Evolutionary conservation across 2,329 filamentous ascomycete genomes (phyloP), one percentile per base, ranked within the genome.

Genomic region (Capronia americana): DNA sequence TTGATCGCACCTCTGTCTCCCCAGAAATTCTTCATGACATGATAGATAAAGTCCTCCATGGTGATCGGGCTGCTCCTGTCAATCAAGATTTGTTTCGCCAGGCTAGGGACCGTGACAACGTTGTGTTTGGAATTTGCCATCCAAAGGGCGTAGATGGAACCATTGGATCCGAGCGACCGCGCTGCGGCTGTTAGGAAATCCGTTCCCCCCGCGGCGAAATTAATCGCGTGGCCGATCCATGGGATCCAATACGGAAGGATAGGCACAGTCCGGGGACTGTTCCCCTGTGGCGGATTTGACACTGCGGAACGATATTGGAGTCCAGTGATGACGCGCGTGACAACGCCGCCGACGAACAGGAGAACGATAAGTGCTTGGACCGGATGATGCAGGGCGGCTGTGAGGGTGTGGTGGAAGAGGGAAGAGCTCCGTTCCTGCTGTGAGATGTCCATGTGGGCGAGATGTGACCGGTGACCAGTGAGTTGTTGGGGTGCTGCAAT

Each of bases 181-280:
- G 68, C 58, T 23, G 60, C 24, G 7, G 44, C 50, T 11, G 59
- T 51, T 20, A 71, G 34, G 46, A 57, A 66, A 14, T 50, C 34
- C 14, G 54, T 63, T 10, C 54, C 66, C 28, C 67, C 61, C 1
- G 61, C 54, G 11, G 80, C 75, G 70, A 87, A 83, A 23, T 75
- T 76, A 48, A 83, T 71, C 6, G 82, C 79, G 77, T 89, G 85
- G 46, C 86, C 85, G 8, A 88, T 41, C 59, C 84, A 79, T 1
- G 87, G 87, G 7, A 89, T 74, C 84, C 85, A 89, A 75, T 89
- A 89, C 30, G 86, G 85, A 24, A 84, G 70, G 63, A 80, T 75
- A 74, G 82, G 83, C 66, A 85, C 80, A 61, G 76, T 76, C 69
- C 74, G 74, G 48, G 74, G 61, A 41, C 59, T 48, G 34, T 46